Percentiles rank a stretch among this genome's conserved stretches.
Conservation (phyloP, 2,329 filamentous ascomycete species). For the Sclerotinia glacialis region DNA sequence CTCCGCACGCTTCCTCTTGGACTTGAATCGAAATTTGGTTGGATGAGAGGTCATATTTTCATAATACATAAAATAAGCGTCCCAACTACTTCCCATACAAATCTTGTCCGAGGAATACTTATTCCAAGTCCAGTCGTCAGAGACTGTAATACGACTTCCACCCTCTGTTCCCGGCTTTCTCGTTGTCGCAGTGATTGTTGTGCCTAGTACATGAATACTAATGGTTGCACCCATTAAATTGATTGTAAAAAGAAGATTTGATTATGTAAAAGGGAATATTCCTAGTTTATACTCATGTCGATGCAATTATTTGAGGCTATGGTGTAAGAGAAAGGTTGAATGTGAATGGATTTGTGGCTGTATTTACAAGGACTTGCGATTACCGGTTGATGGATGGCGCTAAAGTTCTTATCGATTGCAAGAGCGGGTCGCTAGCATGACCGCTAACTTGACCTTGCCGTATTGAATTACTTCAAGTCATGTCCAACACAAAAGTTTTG, state of each 20-base stretch:
- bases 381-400: background rate
- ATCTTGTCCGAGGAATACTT: background rate
- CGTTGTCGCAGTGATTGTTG: background rate
- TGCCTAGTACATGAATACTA: background rate
- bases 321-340: background rate
- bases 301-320: background rate
- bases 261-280: background rate
- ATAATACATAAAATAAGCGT: background rate
- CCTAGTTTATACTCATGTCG: background rate
- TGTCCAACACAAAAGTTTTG: background rate
- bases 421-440: background rate
- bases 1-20: slow-evolving; percentile 30
- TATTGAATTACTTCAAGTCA: background rate
- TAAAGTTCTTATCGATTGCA: slow-evolving; percentile 8
- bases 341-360: background rate
- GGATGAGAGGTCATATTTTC: slow-evolving; percentile 25
- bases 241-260: background rate
- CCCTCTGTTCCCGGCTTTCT: background rate
- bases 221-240: background rate
- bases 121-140: background rate
- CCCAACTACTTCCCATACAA: background rate
- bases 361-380: background rate
- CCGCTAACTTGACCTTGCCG: background rate
- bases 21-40: slow-evolving; percentile 38
- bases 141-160: background rate